Conservation (phyloP, 257 asterid genomes). For the Nicotiana benthamiana region DNA sequence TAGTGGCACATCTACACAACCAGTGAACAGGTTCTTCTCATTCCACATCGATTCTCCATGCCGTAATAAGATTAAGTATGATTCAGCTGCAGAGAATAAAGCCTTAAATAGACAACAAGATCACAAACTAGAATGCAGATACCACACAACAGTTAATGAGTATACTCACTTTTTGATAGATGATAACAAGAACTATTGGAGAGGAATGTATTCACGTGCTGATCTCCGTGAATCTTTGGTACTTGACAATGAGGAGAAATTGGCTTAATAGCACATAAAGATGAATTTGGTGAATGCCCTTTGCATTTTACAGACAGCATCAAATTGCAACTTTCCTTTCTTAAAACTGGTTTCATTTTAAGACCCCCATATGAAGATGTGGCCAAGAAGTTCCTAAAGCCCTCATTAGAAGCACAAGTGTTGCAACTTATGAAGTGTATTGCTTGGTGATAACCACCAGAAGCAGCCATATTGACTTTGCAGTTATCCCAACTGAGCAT, state of each 20-base stretch:
- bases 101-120: background rate
- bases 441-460: constrained; percentile 24
- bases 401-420: constrained; percentile 14
- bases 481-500: constrained; percentile 4
- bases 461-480: constrained; percentile 27
- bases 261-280: constrained; percentile 16
- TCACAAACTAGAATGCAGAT: background rate
- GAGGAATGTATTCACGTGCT: constrained; percentile 38
- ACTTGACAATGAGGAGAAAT: constrained; percentile 15
- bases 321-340: constrained; percentile 13
- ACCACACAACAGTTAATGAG: background rate
- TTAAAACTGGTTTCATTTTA: background rate
- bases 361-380: constrained; percentile 10
- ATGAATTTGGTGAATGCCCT: background rate
- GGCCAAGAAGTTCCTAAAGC: background rate
- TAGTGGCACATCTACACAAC: constrained; percentile 91
- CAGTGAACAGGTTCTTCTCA: constrained; percentile 85
- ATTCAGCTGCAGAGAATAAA: constrained; percentile 41
- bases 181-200: background rate
- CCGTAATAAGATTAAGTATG: constrained; percentile 63
- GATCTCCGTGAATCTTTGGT: constrained; percentile 13
- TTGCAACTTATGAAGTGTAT: constrained; percentile 17
- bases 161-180: background rate
- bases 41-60: constrained; percentile 99
- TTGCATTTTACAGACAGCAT: constrained; percentile 4